phyloP scores from a whole-genome alignment of 495 filamentous ascomycete genomes.

The Penicillium simplicissimum region DNA sequence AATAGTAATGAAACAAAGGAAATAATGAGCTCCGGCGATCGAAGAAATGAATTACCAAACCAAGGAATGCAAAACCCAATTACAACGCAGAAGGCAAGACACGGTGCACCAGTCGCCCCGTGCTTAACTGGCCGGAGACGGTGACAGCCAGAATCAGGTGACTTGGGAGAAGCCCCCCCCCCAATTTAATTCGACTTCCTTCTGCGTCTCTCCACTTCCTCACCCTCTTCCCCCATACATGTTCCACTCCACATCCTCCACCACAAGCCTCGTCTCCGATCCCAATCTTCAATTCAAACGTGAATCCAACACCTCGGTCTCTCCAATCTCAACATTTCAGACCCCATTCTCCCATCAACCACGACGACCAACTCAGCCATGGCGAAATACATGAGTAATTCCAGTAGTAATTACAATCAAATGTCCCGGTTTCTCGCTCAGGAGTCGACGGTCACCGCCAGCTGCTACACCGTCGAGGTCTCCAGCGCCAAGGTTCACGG shows the following conservation, averaged over 20 bases:
- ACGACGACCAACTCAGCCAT: constrained; percentile 27
- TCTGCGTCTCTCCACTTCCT: background rate
- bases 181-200: background rate
- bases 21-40: background rate
- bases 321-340: constrained; percentile 1
- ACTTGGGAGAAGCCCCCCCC: constrained; percentile 2
- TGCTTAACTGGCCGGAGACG: background rate
- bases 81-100: background rate
- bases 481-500: constrained; percentile 63
- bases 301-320: constrained; percentile 1
- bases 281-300: background rate
- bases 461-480: constrained; percentile 71
- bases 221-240: background rate
- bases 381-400: constrained; percentile 64
- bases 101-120: background rate
- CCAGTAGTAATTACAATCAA: constrained; percentile 71
- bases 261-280: no score
- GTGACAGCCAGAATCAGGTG: constrained; percentile 2
- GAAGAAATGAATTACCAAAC: background rate
- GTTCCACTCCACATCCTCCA: constrained; percentile 1
- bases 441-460: constrained; percentile 72
- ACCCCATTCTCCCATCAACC: background rate
- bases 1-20: background rate
- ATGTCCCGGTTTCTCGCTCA: constrained; percentile 51
- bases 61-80: background rate